Evolutionary conservation across 1,139 yeast species (phyloP), one percentile per base, ranked within the genome.

Genomic region (Eremothecium sinecaudum): DNA sequence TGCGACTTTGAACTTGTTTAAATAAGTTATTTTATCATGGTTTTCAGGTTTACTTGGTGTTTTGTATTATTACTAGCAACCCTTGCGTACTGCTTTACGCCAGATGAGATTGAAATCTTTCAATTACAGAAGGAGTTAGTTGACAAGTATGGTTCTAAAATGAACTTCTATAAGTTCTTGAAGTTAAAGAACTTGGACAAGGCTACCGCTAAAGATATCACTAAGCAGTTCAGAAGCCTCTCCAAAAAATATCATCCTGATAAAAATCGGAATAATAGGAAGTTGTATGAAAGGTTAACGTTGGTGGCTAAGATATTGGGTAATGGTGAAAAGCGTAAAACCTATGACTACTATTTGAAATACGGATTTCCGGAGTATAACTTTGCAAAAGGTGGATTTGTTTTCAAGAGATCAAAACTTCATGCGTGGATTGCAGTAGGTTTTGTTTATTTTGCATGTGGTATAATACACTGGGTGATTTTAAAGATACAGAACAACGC

Each of bases 341-440:
- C 90, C 12, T 90, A 90, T 56, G 97, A 90, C 56, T 87, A 77
- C 58, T 90, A 83, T 59, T 64, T 81, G 38, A 66, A 71, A 24
- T 73, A 77, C 46, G 99, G 98, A 3, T 90, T 90, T 59, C 99
- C 98, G 4, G 68, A 69, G 39, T 83, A 82, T 73, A 75, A 71
- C 39, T 78, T 73, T 56, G 67, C 73, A 35, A 84, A 83, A 6
- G 64, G 68, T 26, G 61, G 61, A 3, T 57, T 53, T 21, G 51
- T 48, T 31, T 56, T 56, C 31, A 47, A 41, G 4, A 48, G 58
- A 29, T 50, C 50, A 42, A 59, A 70, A 23, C 75, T 75, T 20
- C 42, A 47, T 27, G 47, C 51, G 1, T 52, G 53, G 81, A 36
- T 56, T 23, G 79, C 27, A 5, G 47, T 82, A 2, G 40, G 64